These are phyloP conservation scores for Gomphus bonarii DNA, from an alignment of 1,284 basidiomycete species.

Conservation along the genomic window DNA sequence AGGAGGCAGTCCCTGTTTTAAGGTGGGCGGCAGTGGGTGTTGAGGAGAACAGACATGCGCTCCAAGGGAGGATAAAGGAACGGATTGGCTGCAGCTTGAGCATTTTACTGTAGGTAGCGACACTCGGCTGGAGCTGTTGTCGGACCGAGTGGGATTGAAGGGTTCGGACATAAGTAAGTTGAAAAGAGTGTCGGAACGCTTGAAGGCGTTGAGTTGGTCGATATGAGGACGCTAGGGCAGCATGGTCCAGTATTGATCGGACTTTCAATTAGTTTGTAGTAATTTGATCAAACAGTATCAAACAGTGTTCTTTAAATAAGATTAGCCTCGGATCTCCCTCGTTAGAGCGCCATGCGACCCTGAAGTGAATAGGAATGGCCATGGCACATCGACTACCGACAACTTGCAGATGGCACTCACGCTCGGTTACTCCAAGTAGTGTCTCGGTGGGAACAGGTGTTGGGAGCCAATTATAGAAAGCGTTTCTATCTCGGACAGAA, in stretches of 20 bases:
- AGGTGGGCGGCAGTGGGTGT: conserved; percentile 30
- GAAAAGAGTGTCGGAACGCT: conserved; percentile 1
- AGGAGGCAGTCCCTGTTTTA: conserved; percentile 21
- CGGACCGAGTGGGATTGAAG: conserved; percentile 16
- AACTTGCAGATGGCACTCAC: too few relatives aligned
- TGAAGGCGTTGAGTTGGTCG: not conserved
- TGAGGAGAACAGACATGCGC: conserved; percentile 58
- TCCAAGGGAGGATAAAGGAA: conserved; percentile 58
- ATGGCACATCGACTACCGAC: too few relatives aligned
- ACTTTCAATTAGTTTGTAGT: not conserved
- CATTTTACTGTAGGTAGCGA: conserved; percentile 83
- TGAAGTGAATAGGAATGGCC: too few relatives aligned
- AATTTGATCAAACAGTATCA: too few relatives aligned
- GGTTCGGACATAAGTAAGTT: conserved; percentile 30
- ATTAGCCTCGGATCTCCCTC: too few relatives aligned
- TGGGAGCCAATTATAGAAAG: too few relatives aligned
- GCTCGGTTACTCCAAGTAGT: too few relatives aligned
- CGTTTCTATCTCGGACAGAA: too few relatives aligned
- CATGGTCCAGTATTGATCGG: not conserved
- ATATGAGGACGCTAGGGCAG: not conserved
- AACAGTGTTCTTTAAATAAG: too few relatives aligned
- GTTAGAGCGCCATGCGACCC: too few relatives aligned
- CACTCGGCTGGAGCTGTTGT: conserved; percentile 32
- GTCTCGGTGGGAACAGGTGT: too few relatives aligned
- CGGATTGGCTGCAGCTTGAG: conserved; percentile 59